Evolutionary conservation across 78 protist species (phyloP).

Genomic region (Pigoraptor vietnamica): DNA sequence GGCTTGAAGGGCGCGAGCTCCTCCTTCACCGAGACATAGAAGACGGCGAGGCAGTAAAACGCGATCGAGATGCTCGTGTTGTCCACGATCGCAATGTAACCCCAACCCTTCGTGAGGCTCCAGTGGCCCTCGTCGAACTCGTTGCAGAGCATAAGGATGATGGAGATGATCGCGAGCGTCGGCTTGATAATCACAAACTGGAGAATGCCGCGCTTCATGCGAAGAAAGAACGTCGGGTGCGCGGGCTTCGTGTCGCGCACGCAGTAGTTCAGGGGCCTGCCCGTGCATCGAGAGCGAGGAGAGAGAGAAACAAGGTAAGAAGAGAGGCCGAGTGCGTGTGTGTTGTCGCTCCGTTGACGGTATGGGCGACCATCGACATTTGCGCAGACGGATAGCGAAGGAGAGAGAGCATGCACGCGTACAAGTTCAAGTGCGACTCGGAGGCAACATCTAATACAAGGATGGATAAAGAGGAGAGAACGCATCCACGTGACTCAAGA

Average conservation of each 20-base stretch:
- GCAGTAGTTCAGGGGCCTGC: slow-evolving; percentile 13
- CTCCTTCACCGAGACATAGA: slow-evolving; percentile 10
- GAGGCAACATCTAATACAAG: too few species aligned
- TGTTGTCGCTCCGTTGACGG: too few species aligned
- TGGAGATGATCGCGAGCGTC: background rate
- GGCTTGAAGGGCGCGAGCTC: slow-evolving; percentile 23
- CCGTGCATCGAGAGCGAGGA: too few species aligned
- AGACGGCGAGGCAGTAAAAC: slow-evolving; percentile 12
- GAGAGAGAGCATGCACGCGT: too few species aligned
- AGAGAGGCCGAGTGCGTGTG: background rate
- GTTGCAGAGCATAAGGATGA: background rate
- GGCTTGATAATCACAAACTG: slow-evolving; percentile 47
- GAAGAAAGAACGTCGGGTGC: background rate
- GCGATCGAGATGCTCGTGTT: background rate
- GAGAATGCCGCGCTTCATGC: slow-evolving; percentile 3
- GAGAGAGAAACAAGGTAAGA: too few species aligned
- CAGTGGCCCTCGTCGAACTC: slow-evolving; percentile 26
- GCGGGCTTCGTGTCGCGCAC: background rate
- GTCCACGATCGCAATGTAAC: background rate
- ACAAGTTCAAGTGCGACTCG: too few species aligned
- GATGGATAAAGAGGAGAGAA: too few species aligned
- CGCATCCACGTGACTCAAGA: too few species aligned
- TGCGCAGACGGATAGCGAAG: too few species aligned
- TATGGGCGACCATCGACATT: too few species aligned
- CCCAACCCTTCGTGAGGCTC: background rate